These are phyloP conservation scores for Alternaria brassicicola DNA, from an alignment of 2,329 filamentous ascomycete genomes.

Conservation along the genomic window DNA sequence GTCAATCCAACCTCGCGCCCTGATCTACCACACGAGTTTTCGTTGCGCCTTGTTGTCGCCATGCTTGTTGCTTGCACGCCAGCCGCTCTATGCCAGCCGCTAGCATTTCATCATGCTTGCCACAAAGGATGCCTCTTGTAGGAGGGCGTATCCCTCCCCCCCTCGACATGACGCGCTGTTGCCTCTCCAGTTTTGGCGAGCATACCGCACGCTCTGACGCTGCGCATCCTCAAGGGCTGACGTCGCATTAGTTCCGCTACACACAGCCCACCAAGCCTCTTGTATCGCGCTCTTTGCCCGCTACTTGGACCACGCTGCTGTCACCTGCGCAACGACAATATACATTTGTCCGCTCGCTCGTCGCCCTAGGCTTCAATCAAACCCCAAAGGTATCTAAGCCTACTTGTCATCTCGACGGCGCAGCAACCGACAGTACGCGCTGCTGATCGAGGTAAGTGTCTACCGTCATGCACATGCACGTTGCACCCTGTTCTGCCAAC, in stretches of 20 bases:
- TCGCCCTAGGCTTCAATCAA: slow-evolving; percentile 25
- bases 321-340: slow-evolving; percentile 37
- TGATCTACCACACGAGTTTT: slow-evolving; percentile 2
- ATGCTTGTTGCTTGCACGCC: not conserved
- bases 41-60: not conserved
- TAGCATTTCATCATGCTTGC: not conserved
- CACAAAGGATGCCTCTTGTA: not conserved
- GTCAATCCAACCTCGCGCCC: slow-evolving; percentile 28
- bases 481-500: slow-evolving; percentile 40
- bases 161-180: not conserved
- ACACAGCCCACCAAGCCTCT: slow-evolving; percentile 30
- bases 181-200: not conserved
- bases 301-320: slow-evolving; percentile 23
- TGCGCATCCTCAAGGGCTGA: slow-evolving; percentile 23
- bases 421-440: slow-evolving; percentile 31
- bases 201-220: slow-evolving; percentile 1
- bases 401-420: slow-evolving; percentile 32
- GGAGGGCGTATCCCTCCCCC: not conserved
- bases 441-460: slow-evolving; percentile 47
- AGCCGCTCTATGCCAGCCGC: not conserved
- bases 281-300: slow-evolving; percentile 32
- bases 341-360: slow-evolving; percentile 28
- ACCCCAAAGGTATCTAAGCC: slow-evolving; percentile 24
- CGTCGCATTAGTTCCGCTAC: slow-evolving; percentile 24
- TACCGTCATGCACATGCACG: slow-evolving; percentile 50